These are phyloP conservation scores for Trichoderma sp. DNA, from an alignment of 2,329 filamentous ascomycete genomes.

Conservation along the genomic window DNA sequence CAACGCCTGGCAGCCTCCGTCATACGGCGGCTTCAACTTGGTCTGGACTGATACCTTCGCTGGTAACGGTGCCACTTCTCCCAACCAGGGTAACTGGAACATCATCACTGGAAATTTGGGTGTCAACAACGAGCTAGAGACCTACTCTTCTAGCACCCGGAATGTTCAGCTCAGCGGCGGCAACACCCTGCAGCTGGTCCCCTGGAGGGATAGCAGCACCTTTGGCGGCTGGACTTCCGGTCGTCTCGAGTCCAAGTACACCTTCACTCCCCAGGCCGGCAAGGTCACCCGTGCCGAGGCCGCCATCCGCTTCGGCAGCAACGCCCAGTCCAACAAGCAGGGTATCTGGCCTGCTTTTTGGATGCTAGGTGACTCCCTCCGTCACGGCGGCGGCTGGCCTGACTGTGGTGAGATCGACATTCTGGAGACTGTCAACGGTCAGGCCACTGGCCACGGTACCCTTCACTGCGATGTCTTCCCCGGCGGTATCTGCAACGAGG, in stretches of 20 bases:
- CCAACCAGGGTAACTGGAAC: slow-evolving; percentile 41
- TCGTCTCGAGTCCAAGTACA: slow-evolving; percentile 49
- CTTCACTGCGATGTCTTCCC: slow-evolving; percentile 47
- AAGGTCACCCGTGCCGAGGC: slow-evolving; percentile 47
- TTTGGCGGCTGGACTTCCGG: slow-evolving; percentile 50
- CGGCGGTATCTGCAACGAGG: slow-evolving; percentile 52
- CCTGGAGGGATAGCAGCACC: slow-evolving; percentile 38
- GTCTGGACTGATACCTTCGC: slow-evolving; percentile 45
- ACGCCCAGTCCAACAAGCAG: slow-evolving; percentile 42
- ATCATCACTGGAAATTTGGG: slow-evolving; percentile 39
- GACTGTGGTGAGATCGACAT: slow-evolving; percentile 56
- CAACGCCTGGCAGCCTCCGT: slow-evolving; percentile 38
- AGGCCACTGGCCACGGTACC: slow-evolving; percentile 45
- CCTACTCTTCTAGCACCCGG: slow-evolving; percentile 43
- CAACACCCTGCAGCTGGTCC: slow-evolving; percentile 50
- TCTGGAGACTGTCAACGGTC: slow-evolving; percentile 54
- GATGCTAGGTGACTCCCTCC: slow-evolving; percentile 51
- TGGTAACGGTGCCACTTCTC: slow-evolving; percentile 35
- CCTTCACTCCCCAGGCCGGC: slow-evolving; percentile 45
- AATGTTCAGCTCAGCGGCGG: slow-evolving; percentile 52
- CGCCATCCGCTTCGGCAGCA: slow-evolving; percentile 45
- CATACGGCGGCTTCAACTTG: slow-evolving; percentile 38
- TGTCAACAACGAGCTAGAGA: slow-evolving; percentile 52
- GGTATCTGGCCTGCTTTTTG: slow-evolving; percentile 60
- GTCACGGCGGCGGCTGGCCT: slow-evolving; percentile 50